Conservation (phyloP, 805 yeast genomes). For the Kodamaea jinghongensis region DNA sequence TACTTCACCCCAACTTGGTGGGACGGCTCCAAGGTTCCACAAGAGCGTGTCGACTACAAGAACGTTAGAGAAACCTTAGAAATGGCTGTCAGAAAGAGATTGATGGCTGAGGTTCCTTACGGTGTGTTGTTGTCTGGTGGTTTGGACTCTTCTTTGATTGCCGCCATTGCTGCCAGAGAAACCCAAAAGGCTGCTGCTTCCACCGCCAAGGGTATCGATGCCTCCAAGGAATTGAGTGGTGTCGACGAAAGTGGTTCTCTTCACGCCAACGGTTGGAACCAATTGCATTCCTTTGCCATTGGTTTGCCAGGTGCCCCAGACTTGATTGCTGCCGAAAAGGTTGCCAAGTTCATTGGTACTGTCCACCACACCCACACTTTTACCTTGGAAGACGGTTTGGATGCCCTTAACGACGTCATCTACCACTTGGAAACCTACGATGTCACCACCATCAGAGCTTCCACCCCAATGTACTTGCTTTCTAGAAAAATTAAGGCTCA, state of each 20-base stretch:
- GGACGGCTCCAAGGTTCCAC: conserved; percentile 75
- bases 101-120: conserved; percentile 99
- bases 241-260: conserved; percentile 86
- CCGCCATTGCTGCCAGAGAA: conserved; percentile 96
- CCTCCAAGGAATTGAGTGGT: conserved; percentile 79
- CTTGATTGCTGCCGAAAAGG: conserved; percentile 92
- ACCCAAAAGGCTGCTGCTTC: conserved; percentile 72
- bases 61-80: conserved; percentile 79
- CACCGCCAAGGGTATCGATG: conserved; percentile 53
- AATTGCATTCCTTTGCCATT: conserved; percentile 92
- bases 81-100: conserved; percentile 95
- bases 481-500: conserved; percentile 98
- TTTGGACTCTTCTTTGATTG: conserved; percentile 93
- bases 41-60: conserved; percentile 69
- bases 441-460: conserved; percentile 98
- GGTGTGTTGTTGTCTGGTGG: conserved; percentile 98
- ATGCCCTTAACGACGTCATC: conserved; percentile 91
- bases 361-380: conserved; percentile 97
- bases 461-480: conserved; percentile 96
- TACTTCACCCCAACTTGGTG: conserved; percentile 95
- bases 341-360: conserved; percentile 93
- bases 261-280: conserved; percentile 72
- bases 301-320: conserved; percentile 99
- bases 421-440: conserved; percentile 96
- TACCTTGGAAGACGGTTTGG: conserved; percentile 95